Conservation (phyloP, 371 early-diverging fungal genomes). For the Rhizomucor pusillus region DNA sequence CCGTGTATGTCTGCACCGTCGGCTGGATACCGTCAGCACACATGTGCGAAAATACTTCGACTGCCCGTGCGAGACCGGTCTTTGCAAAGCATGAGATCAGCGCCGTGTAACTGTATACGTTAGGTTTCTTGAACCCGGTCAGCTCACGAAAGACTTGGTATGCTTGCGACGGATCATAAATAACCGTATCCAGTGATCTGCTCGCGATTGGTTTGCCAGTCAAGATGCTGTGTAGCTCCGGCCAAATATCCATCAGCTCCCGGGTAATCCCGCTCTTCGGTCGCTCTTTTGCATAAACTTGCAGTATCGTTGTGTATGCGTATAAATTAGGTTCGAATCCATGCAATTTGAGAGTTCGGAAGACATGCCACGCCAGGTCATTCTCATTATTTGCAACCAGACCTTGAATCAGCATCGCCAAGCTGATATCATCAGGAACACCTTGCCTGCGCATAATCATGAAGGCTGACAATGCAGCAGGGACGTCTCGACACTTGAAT, state of each 20-base stretch:
- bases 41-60: slow-evolving; percentile 41
- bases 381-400: slow-evolving; percentile 35
- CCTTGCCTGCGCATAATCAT: slow-evolving; percentile 25
- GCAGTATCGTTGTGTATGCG: slow-evolving; percentile 33
- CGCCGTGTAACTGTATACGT: slow-evolving; percentile 46
- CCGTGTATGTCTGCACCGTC: slow-evolving; percentile 35
- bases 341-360: slow-evolving; percentile 23
- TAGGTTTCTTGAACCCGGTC: slow-evolving; percentile 39
- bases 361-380: slow-evolving; percentile 36
- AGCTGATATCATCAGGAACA: slow-evolving; percentile 38
- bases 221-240: slow-evolving; percentile 4
- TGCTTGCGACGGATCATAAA: slow-evolving; percentile 10
- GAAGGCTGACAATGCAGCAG: slow-evolving; percentile 34
- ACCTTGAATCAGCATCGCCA: slow-evolving; percentile 44
- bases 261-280: neutral
- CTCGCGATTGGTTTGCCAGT: neutral
- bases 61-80: slow-evolving; percentile 27
- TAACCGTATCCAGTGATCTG: neutral
- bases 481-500: slow-evolving; percentile 43
- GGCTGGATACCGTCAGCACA: slow-evolving; percentile 30
- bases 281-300: slow-evolving; percentile 21
- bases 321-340: slow-evolving; percentile 33
- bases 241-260: slow-evolving; percentile 4
- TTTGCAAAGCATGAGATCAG: slow-evolving; percentile 49
- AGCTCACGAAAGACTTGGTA: slow-evolving; percentile 30